A percentile compares a stretch with the other conserved stretches of the same genome.
Conservation (phyloP, 148 eudicot species). For the Cornus kousa region DNA sequence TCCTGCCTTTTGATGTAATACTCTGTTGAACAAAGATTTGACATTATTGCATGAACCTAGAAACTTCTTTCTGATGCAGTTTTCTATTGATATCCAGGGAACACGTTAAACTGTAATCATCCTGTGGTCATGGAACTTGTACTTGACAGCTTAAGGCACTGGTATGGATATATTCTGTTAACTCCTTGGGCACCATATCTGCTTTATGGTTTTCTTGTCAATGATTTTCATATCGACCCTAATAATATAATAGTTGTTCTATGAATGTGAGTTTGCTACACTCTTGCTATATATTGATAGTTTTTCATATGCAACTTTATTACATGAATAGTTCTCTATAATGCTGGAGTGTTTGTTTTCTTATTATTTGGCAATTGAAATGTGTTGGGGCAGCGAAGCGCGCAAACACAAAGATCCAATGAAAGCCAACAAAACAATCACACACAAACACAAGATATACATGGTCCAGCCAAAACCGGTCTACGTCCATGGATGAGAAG, state of each 20-base stretch:
- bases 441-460: no score
- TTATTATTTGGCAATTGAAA: background rate
- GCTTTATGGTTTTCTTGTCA: background rate
- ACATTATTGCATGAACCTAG: background rate
- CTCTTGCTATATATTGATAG: background rate
- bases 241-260: background rate
- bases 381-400: no score
- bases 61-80: conserved; percentile 11
- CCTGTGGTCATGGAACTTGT: conserved; percentile 98
- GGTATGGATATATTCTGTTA: conserved; percentile 41
- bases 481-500: no score
- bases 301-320: background rate
- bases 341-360: background rate
- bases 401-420: no score
- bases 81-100: conserved; percentile 54
- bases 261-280: background rate
- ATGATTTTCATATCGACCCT: background rate
- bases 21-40: background rate
- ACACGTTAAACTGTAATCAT: conserved; percentile 93
- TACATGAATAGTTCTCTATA: background rate
- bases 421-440: no score
- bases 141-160: conserved; percentile 95
- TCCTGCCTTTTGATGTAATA: background rate
- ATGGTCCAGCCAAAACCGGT: no score
- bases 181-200: background rate